phyloP scores from a whole-genome alignment of 345 rosid species.

The Triadica sebifera region DNA sequence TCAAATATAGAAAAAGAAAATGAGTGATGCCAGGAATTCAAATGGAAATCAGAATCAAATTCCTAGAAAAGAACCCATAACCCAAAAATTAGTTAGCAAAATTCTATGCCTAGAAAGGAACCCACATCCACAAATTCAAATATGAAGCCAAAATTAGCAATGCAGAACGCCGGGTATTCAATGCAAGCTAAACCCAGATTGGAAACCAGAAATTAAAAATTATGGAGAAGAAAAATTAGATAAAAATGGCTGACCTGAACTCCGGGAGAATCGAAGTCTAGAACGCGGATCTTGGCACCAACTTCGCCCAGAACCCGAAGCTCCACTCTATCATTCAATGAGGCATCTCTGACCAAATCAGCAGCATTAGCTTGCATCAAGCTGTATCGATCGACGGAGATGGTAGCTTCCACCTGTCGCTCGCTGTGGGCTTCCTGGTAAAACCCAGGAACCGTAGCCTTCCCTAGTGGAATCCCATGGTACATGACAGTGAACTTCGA shows the following conservation, averaged over 20 bases:
- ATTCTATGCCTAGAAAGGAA: not conserved
- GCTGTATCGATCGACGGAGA: slow-evolving; percentile 77
- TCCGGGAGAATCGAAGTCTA: slow-evolving; percentile 89
- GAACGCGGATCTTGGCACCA: slow-evolving; percentile 90
- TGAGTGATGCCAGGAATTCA: not conserved
- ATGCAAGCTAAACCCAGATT: not conserved
- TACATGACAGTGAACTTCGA: slow-evolving; percentile 95
- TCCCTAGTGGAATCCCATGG: slow-evolving; percentile 84
- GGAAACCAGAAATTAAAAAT: not conserved
- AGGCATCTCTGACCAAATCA: slow-evolving; percentile 74
- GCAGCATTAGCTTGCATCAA: slow-evolving; percentile 79
- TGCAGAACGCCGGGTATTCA: not conserved
- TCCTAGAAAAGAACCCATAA: not conserved
- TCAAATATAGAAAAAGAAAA: not conserved
- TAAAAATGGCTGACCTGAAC: slow-evolving; percentile 58
- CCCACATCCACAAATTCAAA: not conserved
- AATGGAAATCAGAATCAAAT: not conserved
- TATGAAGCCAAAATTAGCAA: not conserved
- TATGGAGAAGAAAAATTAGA: not conserved
- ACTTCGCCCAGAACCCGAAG: slow-evolving; percentile 78
- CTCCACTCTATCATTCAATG: slow-evolving; percentile 81
- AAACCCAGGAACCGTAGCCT: slow-evolving; percentile 86
- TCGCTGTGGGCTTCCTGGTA: slow-evolving; percentile 81
- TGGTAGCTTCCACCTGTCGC: slow-evolving; percentile 71
- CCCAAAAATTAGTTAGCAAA: not conserved